Percentiles rank a stretch among this genome's conserved stretches.
phyloP scores from a whole-genome alignment of 2,329 filamentous ascomycete genomes.

The Fusarium sublunatum region DNA sequence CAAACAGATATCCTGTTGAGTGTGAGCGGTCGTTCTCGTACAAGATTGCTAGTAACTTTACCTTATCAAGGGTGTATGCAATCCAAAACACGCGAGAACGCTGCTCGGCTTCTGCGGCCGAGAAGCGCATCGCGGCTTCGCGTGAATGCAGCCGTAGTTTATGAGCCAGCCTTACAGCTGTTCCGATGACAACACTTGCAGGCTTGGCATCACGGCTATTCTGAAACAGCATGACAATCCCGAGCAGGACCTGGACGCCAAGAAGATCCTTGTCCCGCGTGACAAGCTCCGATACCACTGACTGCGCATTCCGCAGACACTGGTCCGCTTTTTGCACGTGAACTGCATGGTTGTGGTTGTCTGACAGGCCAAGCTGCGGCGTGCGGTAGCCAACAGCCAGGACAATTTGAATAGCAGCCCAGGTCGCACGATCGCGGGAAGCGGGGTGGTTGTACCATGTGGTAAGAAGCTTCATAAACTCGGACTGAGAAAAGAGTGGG shows the following conservation, averaged over 20 bases:
- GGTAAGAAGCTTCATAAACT: conserved; percentile 52
- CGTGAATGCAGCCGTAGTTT: conserved; percentile 51
- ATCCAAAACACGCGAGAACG: conserved; percentile 56
- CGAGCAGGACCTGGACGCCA: conserved; percentile 54
- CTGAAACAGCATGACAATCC: conserved; percentile 53
- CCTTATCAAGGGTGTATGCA: conserved; percentile 56
- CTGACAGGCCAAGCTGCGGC: conserved; percentile 33
- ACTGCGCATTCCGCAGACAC: conserved; percentile 54
- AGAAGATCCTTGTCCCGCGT: conserved; percentile 53
- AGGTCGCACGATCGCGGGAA: conserved; percentile 43
- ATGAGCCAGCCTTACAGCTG: conserved; percentile 55
- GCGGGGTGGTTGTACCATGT: conserved; percentile 49
- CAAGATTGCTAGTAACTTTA: conserved; percentile 1
- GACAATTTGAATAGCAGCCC: conserved; percentile 55
- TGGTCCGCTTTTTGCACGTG: conserved; percentile 42
- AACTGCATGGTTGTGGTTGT: conserved; percentile 14
- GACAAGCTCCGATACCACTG: conserved; percentile 53
- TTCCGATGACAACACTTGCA: conserved; percentile 53
- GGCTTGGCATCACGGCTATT: conserved; percentile 53
- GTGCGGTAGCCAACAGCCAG: conserved; percentile 53
- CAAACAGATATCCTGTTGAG: conserved; percentile 49
- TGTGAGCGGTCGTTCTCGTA: neutral
- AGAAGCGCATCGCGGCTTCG: conserved; percentile 36
- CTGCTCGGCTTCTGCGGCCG: conserved; percentile 50
- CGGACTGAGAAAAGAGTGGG: conserved; percentile 53